Evolutionary conservation across 2,329 filamentous ascomycete species (phyloP), one percentile per base, ranked within the genome.

Genomic region (Tolypocladium cylindrosporum): DNA sequence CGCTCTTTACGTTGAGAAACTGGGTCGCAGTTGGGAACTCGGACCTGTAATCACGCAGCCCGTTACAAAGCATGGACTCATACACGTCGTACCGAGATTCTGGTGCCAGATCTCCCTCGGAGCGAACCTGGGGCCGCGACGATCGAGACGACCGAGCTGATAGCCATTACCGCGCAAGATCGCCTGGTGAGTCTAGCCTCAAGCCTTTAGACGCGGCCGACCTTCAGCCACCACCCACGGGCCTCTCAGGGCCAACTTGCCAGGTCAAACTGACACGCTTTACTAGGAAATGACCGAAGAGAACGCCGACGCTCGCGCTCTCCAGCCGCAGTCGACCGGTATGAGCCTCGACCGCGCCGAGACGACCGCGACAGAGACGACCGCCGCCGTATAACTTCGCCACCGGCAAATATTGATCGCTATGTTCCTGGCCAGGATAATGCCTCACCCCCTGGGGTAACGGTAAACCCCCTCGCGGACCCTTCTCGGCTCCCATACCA

Each of bases 341-440:
- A 93, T 68, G 88, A 92, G 66, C 89, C 89, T 27, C 80, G 86
- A 57, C 69, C 72, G 55, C 84, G 88, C 54, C 81, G 89, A 64
- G 88, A 91, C 62, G 88, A 91, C 55, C 75, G 82, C 60, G 77
- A 79, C 48, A 68, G 85, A 56, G 85, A 90, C 59, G 85, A 87
- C 64, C 75, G 79, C 57, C 84, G 87, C 59, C 82, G 83, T 51
- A 71, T 90, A 64, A 66, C 80, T 69, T 80, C 86, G 11, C 77
- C 86, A 61, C 76, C 87, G 37, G 82, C 86, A 59, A 89, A 88
- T 59, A 94, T 95, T 63, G 90, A 95, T 70, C 85, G 90, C 65
- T 94, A 94, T 68, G 87, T 94, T 24, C 90, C 90, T 1, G 88
- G 89, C 21, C 87, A 90, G 63, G 84, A 88, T 56, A 72, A 68